phyloP scores from a whole-genome alignment of 1,139 yeast species.

The Diutina pseudorugosa region DNA sequence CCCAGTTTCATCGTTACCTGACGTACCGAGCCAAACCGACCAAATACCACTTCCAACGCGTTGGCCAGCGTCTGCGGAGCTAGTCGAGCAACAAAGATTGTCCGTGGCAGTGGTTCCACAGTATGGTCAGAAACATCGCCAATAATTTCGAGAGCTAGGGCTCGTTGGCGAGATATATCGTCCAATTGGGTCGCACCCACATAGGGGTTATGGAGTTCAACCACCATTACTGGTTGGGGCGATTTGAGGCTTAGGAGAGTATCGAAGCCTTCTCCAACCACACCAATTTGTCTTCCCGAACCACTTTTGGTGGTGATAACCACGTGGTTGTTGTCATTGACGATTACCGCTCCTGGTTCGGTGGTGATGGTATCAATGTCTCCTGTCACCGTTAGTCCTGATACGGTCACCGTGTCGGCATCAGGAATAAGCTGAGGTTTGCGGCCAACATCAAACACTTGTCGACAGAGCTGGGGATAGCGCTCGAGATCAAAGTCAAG shows the following conservation, averaged over 20 bases:
- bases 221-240: constrained; percentile 13
- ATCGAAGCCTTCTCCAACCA: constrained; percentile 12
- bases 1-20: constrained; percentile 11
- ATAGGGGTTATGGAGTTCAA: background rate
- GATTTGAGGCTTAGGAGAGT: constrained; percentile 17
- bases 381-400: background rate
- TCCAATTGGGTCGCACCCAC: background rate
- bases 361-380: background rate
- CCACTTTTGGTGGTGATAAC: background rate
- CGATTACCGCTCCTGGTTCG: background rate
- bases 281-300: constrained; percentile 5
- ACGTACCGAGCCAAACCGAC: constrained; percentile 45
- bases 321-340: background rate
- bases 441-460: constrained; percentile 42
- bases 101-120: constrained; percentile 48
- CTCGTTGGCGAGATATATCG: constrained; percentile 19
- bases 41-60: constrained; percentile 41
- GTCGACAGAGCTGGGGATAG: constrained; percentile 27
- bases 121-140: constrained; percentile 55
- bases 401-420: background rate
- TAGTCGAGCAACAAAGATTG: constrained; percentile 50
- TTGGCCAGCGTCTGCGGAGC: constrained; percentile 47
- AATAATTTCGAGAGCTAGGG: constrained; percentile 43
- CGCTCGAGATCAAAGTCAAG: constrained; percentile 33
- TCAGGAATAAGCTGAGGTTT: background rate